A percentile compares a stretch with the other conserved stretches of the same genome.
These are phyloP conservation scores for Calycina herbarum DNA, from an alignment of 2,329 filamentous ascomycete genomes.

Conservation along the genomic window DNA sequence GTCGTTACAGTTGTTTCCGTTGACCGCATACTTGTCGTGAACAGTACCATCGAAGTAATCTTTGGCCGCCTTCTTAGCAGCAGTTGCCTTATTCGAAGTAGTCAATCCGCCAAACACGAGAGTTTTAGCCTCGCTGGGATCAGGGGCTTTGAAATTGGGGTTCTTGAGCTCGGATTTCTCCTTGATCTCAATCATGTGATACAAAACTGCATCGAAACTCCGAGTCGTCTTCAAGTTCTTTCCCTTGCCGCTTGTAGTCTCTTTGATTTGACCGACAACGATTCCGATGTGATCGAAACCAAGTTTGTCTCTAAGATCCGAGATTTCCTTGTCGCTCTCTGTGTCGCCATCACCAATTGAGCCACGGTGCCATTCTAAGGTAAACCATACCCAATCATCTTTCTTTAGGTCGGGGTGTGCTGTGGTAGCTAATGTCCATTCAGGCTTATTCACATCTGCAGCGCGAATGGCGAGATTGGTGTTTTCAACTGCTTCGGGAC, in stretches of 20 bases:
- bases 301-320: not conserved
- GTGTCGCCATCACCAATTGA: not conserved
- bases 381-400: not conserved
- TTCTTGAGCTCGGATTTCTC: not conserved
- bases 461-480: not conserved
- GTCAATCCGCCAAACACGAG: not conserved
- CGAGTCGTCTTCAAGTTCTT: not conserved
- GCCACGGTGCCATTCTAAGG: not conserved
- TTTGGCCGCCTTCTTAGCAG: not conserved
- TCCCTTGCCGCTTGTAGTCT: not conserved
- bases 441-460: not conserved
- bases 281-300: conserved; percentile 6
- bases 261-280: not conserved
- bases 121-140: not conserved
- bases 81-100: not conserved
- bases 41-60: not conserved
- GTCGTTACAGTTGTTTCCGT: conserved; percentile 7
- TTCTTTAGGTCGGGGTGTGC: not conserved
- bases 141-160: not conserved
- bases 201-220: not conserved
- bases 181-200: not conserved
- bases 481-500: not conserved
- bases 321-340: not conserved
- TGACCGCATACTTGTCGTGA: not conserved
- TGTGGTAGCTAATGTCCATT: not conserved